Percentiles rank a stretch among this genome's conserved stretches.
Conservation (phyloP, 2,329 filamentous ascomycete genomes). For the Colletotrichum sp. region DNA sequence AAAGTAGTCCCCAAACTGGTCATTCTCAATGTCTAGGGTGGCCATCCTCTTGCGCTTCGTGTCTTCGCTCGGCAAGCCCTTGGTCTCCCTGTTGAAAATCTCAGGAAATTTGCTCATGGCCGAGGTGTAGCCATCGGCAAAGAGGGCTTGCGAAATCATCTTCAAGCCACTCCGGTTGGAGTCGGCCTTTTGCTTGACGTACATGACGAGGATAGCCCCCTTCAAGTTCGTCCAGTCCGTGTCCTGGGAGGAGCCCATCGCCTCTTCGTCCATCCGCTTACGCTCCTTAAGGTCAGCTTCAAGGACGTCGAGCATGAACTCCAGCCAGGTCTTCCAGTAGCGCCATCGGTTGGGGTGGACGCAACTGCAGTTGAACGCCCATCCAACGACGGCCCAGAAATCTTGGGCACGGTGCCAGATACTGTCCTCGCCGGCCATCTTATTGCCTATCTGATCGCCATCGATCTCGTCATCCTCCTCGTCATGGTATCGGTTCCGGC, state of each 20-base stretch:
- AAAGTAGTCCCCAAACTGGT: constrained; percentile 64
- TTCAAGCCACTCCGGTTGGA: constrained; percentile 52
- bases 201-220: constrained; percentile 66
- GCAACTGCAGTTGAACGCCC: constrained; percentile 87
- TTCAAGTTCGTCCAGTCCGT: constrained; percentile 27
- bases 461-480: constrained; percentile 49
- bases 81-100: constrained; percentile 71
- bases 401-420: constrained; percentile 80
- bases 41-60: constrained; percentile 56
- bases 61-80: constrained; percentile 41
- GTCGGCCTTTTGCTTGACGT: constrained; percentile 51
- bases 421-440: constrained; percentile 67
- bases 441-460: constrained; percentile 58
- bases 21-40: constrained; percentile 62
- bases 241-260: constrained; percentile 18
- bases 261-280: constrained; percentile 50
- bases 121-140: constrained; percentile 67
- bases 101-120: constrained; percentile 63
- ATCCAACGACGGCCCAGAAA: constrained; percentile 89
- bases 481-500: constrained; percentile 44
- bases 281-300: constrained; percentile 73
- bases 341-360: constrained; percentile 76
- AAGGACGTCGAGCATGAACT: constrained; percentile 78
- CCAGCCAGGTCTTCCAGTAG: constrained; percentile 81
- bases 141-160: constrained; percentile 68